A percentile compares a stretch with the other conserved stretches of the same genome.
These are phyloP conservation scores for Blastocystis sp. DNA, from an alignment of 352 stramenopile genomes.

Conservation along the genomic window DNA sequence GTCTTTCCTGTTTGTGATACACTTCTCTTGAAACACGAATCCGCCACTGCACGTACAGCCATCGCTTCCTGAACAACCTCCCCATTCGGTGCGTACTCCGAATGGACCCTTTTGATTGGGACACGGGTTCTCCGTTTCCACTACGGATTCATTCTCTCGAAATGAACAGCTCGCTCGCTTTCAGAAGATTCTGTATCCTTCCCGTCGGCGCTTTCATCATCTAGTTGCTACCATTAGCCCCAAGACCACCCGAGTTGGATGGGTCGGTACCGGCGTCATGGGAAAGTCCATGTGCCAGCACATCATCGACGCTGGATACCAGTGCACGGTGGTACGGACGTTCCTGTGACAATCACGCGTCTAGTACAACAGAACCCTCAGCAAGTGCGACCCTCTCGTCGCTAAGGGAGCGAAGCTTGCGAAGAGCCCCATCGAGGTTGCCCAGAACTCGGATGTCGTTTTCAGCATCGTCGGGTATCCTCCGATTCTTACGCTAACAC, in stretches of 20 bases:
- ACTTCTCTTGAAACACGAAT: background rate
- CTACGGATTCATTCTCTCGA: background rate
- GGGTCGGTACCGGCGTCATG: constrained; percentile 76
- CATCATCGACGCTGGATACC: constrained; percentile 72
- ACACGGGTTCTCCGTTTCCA: background rate
- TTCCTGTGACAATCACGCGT: background rate
- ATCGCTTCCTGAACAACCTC: too few species aligned
- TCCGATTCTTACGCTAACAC: background rate
- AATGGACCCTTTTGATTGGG: too few species aligned
- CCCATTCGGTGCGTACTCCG: too few species aligned
- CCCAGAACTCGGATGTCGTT: constrained; percentile 72
- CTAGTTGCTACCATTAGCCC: constrained; percentile 38
- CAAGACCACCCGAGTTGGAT: constrained; percentile 65
- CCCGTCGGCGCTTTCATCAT: background rate
- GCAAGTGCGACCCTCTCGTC: constrained; percentile 69
- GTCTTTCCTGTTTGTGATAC: background rate
- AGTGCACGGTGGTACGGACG: constrained; percentile 65
- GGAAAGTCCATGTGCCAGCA: constrained; percentile 75
- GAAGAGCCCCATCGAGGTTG: constrained; percentile 70
- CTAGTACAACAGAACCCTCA: constrained; percentile 70
- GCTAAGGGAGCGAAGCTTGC: constrained; percentile 71
- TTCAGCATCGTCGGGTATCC: constrained; percentile 74
- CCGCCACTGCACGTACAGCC: too few species aligned
- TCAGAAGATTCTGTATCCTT: constrained; percentile 2
- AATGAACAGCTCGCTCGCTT: constrained; percentile 22